A percentile compares a stretch with the other conserved stretches of the same genome.
Evolutionary conservation across 75 land plant genomes (phyloP).

Genomic region (Selaginella tamariscina): DNA sequence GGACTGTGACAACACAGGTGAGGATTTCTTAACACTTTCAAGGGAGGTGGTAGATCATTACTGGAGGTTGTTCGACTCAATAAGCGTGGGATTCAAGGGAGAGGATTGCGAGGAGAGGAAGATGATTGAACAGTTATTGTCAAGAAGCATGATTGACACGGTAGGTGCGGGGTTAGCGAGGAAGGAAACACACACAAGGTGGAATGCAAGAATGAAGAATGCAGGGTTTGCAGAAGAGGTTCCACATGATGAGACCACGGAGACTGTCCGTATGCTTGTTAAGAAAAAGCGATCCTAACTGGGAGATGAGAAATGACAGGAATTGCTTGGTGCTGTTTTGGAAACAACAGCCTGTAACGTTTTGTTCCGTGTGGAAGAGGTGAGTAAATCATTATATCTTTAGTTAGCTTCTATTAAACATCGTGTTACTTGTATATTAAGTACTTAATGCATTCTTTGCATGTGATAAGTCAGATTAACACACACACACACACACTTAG

Average conservation of each 20-base stretch:
- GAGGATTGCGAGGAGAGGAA: slow-evolving; percentile 43
- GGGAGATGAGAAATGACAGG: slow-evolving; percentile 46
- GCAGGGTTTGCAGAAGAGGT: slow-evolving; percentile 33
- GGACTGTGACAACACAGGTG: slow-evolving; percentile 35
- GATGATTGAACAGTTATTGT: slow-evolving; percentile 52
- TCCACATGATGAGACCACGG: slow-evolving; percentile 41
- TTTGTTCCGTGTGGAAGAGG: slow-evolving; percentile 65
- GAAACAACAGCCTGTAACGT: slow-evolving; percentile 50
- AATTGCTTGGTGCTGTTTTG: slow-evolving; percentile 34
- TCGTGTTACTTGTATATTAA: too few relatives aligned
- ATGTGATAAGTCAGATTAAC: too few relatives aligned
- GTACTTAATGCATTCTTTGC: too few relatives aligned
- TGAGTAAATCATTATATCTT: too few relatives aligned
- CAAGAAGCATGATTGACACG: slow-evolving; percentile 26
- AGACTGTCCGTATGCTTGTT: slow-evolving; percentile 37
- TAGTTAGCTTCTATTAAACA: too few relatives aligned
- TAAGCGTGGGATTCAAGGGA: slow-evolving; percentile 47
- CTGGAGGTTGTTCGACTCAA: slow-evolving; percentile 61
- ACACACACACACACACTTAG: too few relatives aligned
- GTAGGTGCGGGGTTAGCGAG: slow-evolving; percentile 26
- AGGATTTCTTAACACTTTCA: slow-evolving; percentile 40
- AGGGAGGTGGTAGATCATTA: slow-evolving; percentile 24
- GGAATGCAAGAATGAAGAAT: slow-evolving; percentile 22
- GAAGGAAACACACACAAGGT: slow-evolving; percentile 31
- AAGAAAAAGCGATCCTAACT: slow-evolving; percentile 42